A percentile compares a stretch with the other conserved stretches of the same genome.
These are phyloP conservation scores for Boeremia exigua DNA, from an alignment of 2,329 filamentous ascomycete species.

Conservation along the genomic window DNA sequence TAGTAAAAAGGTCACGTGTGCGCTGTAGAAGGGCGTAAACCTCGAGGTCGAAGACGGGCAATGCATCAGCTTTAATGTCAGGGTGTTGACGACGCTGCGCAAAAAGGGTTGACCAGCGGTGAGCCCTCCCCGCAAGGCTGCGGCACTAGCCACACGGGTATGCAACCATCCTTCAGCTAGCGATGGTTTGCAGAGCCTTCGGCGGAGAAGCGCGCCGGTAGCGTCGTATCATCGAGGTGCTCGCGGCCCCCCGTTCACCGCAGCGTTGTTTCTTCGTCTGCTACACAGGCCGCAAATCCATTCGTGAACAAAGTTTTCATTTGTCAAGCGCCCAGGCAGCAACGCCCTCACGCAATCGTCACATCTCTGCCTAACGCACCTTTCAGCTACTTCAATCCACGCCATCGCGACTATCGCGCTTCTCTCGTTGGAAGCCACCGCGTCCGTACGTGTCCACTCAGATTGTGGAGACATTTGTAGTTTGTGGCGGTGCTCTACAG, in stretches of 20 bases:
- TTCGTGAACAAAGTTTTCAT: background rate
- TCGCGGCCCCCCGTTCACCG: constrained; percentile 7
- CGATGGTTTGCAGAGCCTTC: constrained; percentile 15
- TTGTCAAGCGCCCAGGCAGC: constrained; percentile 1
- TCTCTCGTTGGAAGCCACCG: background rate
- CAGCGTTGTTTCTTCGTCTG: background rate
- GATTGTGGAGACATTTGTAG: constrained; percentile 5
- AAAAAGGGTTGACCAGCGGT: constrained; percentile 5
- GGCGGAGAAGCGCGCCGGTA: constrained; percentile 16
- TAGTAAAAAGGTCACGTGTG: background rate
- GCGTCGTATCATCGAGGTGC: constrained; percentile 6
- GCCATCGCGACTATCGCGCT: background rate
- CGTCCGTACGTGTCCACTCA: background rate
- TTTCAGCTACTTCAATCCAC: background rate
- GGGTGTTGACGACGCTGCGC: background rate
- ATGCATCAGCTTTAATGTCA: background rate
- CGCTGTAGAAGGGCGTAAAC: background rate
- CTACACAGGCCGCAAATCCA: background rate
- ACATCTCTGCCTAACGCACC: background rate
- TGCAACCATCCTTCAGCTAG: constrained; percentile 15
- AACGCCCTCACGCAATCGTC: background rate
- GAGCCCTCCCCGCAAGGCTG: constrained; percentile 15
- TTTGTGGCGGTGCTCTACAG: constrained; percentile 11
- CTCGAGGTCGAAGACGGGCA: background rate
- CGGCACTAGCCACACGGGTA: constrained; percentile 17